Base-by-base conservation (phyloP, 2,329 filamentous ascomycete genomes). In the Neopestalotiopsis sp. region DNA sequence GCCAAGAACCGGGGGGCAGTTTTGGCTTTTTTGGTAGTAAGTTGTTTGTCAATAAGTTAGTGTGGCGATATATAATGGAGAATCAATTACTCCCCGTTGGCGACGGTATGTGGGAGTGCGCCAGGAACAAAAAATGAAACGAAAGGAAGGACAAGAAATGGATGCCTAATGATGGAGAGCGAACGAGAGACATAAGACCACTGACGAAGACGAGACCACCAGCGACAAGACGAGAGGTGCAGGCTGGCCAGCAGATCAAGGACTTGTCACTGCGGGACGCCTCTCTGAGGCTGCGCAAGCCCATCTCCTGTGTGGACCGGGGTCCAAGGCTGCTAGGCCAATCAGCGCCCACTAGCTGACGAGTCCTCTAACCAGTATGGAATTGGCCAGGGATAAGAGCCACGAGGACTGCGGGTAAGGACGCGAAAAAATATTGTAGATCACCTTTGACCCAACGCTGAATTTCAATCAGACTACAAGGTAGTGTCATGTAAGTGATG, bases 261-360 rank as follows among this genome's bases (percentile, higher is more conserved):
- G 53, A 66, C 61, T 57, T 67, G 64, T 64, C 59, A 68, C 66
- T 40, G 45, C 57, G 61, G 61, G 58, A 65, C 32, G 65, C 53
- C 66, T 28, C 62, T 67, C 24, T 71, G 71, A 74, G 73, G 74
- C 73, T 72, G 68, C 74, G 73, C 72, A 72, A 70, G 71, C 68
- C 69, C 49, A 68, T 69, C 65, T 68, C 67, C 63, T 67, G 42
- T 68, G 40, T 38, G 69, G 56, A 64, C 70, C 70, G 67, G 71
- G 74, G 68, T 73, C 56, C 30, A 34, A 3, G 45, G 6, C 45
- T 34, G n/a, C 32, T 58, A 24, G 34, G 65, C 76, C 76, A 77
- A 77, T 76, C 66, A 76, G 67, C 64, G 61, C 62, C 69, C 67
- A 72, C 70, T 70, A 76, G 76, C 76, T 77, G 73, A 77, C 76